Evolutionary conservation across 768 basidiomycete genomes (phyloP), one percentile per base, ranked within the genome.

Genomic region (Mycena maculata): DNA sequence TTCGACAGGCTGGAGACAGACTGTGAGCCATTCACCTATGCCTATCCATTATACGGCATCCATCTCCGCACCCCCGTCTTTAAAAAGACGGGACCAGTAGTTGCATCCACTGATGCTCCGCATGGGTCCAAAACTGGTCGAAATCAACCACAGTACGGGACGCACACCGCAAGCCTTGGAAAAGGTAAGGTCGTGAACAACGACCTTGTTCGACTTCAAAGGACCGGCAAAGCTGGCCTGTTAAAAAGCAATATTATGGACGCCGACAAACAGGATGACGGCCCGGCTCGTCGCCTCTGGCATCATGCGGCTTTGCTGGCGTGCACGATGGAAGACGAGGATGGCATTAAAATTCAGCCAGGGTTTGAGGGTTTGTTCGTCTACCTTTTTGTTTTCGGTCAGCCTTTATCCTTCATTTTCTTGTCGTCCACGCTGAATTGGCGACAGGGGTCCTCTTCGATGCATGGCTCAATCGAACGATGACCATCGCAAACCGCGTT

Each of bases 351-450:
- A 18, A 72, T 74, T 6, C 36, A 45, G 2, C 47, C 39, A 1
- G 72, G 71, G 7, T 74, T 75, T 38, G 38, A 50, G 6, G 76
- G 76, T 1, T 42, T 76, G 0, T 77, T 76, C 63, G 68, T 69
- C 1, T 77, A 76, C 57, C 62, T 75, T 1, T 75, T 72, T 38
- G 45, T 76, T 1, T 56, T 75, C 52, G 74, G 76, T 70, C 49
- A 20, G 66, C 65, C 8, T 47, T 57, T 15, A 47, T 42, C 27
- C 15, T 16, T n/a, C n/a, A n/a, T n/a, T n/a, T n/a, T n/a, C 15
- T 25, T 16, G 23, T 23, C 18, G 22, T 23, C 28, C 25, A 56
- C 27, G 8, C 31, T 13, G 47, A 44, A 27, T 2, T 4, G 36
- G 1, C 41, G n/a, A 28, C 38, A 73, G 73, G 73, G 0, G 61